Evolutionary conservation across 495 filamentous ascomycete species (phyloP).

Genomic region (Hyphodiscus hymeniophilus): DNA sequence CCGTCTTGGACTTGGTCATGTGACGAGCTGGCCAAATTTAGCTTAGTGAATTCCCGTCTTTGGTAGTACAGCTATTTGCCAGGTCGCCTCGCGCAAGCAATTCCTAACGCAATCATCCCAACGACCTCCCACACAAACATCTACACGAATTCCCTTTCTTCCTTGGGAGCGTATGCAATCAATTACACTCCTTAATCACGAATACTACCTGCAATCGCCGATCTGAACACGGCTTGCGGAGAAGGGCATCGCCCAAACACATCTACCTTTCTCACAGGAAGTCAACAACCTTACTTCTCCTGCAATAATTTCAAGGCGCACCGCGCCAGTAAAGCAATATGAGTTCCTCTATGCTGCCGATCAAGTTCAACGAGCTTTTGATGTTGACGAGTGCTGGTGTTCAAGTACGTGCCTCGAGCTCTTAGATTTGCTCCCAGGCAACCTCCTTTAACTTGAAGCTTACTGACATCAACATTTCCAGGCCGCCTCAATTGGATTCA

Average conservation of each 20-base stretch:
- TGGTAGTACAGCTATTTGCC: too few species aligned
- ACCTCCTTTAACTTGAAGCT: slow-evolving; percentile 10
- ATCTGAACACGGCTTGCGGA: slow-evolving; percentile 15
- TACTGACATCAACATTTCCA: slow-evolving; percentile 39
- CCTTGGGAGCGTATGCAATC: slow-evolving; percentile 12
- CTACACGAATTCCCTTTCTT: slow-evolving; percentile 7
- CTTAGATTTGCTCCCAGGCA: slow-evolving; percentile 1
- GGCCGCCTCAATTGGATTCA: slow-evolving; percentile 86
- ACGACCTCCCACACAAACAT: neutral
- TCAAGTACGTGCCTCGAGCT: slow-evolving; percentile 49
- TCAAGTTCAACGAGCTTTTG: slow-evolving; percentile 83
- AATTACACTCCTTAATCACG: slow-evolving; percentile 10
- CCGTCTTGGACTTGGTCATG: too few species aligned
- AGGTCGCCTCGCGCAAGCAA: too few species aligned
- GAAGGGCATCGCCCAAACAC: slow-evolving; percentile 17
- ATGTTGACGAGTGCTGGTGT: slow-evolving; percentile 71
- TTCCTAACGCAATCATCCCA: too few species aligned
- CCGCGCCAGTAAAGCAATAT: too few species aligned
- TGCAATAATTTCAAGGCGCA: too few species aligned
- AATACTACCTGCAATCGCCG: slow-evolving; percentile 8
- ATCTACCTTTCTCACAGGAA: too few species aligned
- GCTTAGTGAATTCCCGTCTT: too few species aligned
- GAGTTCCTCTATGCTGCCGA: slow-evolving; percentile 70
- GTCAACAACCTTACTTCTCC: too few species aligned
- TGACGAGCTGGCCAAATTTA: too few species aligned